phyloP scores from a whole-genome alignment of 1,284 basidiomycete genomes.

The Fistulinella staudtii region DNA sequence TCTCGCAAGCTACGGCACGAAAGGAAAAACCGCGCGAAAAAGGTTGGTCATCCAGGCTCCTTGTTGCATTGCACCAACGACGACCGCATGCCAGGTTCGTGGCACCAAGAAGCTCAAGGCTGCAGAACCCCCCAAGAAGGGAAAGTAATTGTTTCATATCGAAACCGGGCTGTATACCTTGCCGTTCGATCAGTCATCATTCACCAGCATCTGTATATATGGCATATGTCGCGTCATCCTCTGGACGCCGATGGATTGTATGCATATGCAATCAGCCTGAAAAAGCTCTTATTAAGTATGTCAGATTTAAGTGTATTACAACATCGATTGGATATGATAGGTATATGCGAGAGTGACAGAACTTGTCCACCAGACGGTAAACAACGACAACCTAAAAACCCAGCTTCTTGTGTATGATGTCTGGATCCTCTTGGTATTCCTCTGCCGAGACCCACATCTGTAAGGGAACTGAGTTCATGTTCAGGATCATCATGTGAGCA shows the following conservation, averaged over 20 bases:
- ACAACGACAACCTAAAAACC: conserved; percentile 52
- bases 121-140: conserved; percentile 83
- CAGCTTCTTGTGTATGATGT: conserved; percentile 92
- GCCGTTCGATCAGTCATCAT: conserved; percentile 35
- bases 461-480: conserved; percentile 7
- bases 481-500: conserved; percentile 2
- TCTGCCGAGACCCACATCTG: conserved; percentile 99
- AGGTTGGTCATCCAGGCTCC: conserved; percentile 49
- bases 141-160: conserved; percentile 51
- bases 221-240: conserved; percentile 37
- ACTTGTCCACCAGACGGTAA: conserved; percentile 4
- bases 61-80: conserved; percentile 6
- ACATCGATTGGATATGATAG: conserved; percentile 27
- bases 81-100: conserved; percentile 56
- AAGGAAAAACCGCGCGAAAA: conserved; percentile 99
- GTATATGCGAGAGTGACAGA: conserved; percentile 26
- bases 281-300: conserved; percentile 31
- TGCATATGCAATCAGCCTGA: conserved; percentile 40
- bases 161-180: conserved; percentile 22
- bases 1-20: conserved; percentile 99
- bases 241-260: conserved; percentile 40
- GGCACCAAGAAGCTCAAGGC: conserved; percentile 94
- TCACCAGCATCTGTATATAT: conserved; percentile 36
- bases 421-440: conserved; percentile 98
- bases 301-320: conserved; percentile 33